Percentiles rank a stretch among this genome's conserved stretches.
phyloP scores from a whole-genome alignment of 2,329 filamentous ascomycete species.

The Pyrenochaeta sp. region DNA sequence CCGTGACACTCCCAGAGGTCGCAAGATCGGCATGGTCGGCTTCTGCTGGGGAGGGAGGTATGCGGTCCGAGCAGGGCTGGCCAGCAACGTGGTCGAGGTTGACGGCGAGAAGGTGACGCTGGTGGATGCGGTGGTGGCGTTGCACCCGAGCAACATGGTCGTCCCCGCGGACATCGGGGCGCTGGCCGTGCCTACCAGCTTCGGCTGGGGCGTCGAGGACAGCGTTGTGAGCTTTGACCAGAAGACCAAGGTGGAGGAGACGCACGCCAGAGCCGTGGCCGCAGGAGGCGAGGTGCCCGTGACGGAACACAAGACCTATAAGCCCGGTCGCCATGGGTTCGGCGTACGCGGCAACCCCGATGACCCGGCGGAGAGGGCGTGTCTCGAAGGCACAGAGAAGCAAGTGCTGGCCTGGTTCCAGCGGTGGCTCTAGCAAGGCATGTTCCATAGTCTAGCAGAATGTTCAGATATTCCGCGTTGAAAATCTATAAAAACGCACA shows the following conservation, averaged over 20 bases:
- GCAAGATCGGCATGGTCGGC: conserved; percentile 44
- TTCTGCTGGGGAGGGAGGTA: conserved; percentile 51
- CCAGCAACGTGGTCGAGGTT: conserved; percentile 46
- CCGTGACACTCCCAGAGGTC: conserved; percentile 34
- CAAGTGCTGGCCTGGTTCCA: conserved; percentile 34
- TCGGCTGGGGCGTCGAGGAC: conserved; percentile 29
- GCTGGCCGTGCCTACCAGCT: conserved; percentile 24
- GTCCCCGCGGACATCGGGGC: conserved; percentile 42
- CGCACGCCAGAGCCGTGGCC: conserved; percentile 15
- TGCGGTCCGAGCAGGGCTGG: conserved; percentile 19
- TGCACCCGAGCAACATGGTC: conserved; percentile 49
- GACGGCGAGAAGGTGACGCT: conserved; percentile 47
- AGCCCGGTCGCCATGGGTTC: conserved; percentile 34
- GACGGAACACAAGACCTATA: conserved; percentile 25
- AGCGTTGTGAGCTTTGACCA: conserved; percentile 21
- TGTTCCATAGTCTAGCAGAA: too few species aligned
- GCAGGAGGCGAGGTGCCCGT: conserved; percentile 18
- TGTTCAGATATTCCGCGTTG: too few species aligned
- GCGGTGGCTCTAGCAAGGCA: conserved; percentile 31
- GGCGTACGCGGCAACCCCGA: conserved; percentile 35
- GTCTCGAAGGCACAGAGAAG: conserved; percentile 27
- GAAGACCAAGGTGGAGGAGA: conserved; percentile 23
- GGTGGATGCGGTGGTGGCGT: conserved; percentile 48
- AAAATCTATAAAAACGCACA: too few species aligned
- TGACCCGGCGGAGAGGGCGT: conserved; percentile 24